Percentiles rank a stretch among this genome's conserved stretches.
Conservation (phyloP, 495 filamentous ascomycete genomes). For the Penicillium cosmopolitanum region DNA sequence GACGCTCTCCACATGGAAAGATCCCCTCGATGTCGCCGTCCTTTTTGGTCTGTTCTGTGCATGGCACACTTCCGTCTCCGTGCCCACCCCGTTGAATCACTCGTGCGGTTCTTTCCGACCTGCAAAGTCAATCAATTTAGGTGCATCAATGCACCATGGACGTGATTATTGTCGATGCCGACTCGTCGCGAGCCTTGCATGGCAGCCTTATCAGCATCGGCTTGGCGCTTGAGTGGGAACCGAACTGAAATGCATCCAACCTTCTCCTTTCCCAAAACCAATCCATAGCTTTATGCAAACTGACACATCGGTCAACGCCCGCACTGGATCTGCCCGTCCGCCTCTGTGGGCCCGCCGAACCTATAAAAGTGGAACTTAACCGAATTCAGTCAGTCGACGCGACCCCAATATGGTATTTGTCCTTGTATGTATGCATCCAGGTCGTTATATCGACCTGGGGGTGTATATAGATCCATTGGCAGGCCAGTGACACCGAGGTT, state of each 20-base stretch:
- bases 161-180: not conserved
- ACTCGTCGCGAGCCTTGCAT: not conserved
- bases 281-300: not conserved
- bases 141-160: not conserved
- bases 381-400: not conserved
- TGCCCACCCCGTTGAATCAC: not conserved
- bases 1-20: constrained; percentile 16
- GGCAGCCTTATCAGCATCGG: not conserved
- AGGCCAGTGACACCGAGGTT: too few relatives aligned
- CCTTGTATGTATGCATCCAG: too few relatives aligned
- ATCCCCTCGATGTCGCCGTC: not conserved
- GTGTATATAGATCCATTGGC: too few relatives aligned
- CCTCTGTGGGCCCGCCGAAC: constrained; percentile 3
- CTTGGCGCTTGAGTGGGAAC: not conserved
- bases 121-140: constrained; percentile 2
- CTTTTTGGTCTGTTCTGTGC: constrained; percentile 1
- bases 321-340: constrained; percentile 4
- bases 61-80: not conserved
- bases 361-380: constrained; percentile 12
- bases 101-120: constrained; percentile 1
- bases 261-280: not conserved
- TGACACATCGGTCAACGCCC: not conserved
- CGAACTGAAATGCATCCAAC: not conserved
- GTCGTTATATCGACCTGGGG: too few relatives aligned
- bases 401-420: too few relatives aligned